Base-by-base conservation (phyloP, 1,284 basidiomycete species). In the Ceratobasidium sp. region DNA sequence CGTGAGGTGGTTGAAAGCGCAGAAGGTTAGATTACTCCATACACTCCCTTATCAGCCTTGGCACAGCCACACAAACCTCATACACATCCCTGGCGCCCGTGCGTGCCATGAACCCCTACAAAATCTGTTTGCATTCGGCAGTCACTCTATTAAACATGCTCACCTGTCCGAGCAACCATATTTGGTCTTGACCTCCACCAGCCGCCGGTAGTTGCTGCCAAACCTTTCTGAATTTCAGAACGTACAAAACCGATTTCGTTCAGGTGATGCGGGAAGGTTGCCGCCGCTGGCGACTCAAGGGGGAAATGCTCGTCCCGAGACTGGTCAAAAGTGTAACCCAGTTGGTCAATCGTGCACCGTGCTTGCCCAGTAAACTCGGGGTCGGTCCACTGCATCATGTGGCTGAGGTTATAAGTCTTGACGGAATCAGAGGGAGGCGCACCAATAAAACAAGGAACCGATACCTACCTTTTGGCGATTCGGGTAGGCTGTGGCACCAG, bases 401-500 rank as follows among this genome's bases (percentile, higher is more conserved):
- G 34, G 1, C 16, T 46, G 13, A 58, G 3, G 31, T 69, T 59
- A 31, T 58, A 69, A 1, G 34, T 14, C 66, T 69, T n/a, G 9
- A 46, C 3, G 8, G 16, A 46, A 46, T 46, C n/a, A n/a, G n/a
- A n/a, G n/a, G n/a, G n/a, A n/a, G n/a, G n/a, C n/a, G n/a, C n/a
- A n/a, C n/a, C n/a, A n/a, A n/a, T n/a, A n/a, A n/a, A n/a, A n/a
- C n/a, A n/a, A n/a, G n/a, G n/a, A n/a, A n/a, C n/a, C n/a, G n/a
- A n/a, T n/a, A n/a, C n/a, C n/a, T 49, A 76, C 76, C 29, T 49
- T 56, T 16, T 72, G n/a, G 27, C 76, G 73, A 39, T 64, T 41
- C 13, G 66, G 58, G 27, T 77, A 79, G 5, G 86, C 85, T 0
- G 84, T 85, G n/a, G 78, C 81, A 29, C 80, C 80, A 22, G 79